These are phyloP conservation scores for Tylopilus sp. DNA, from an alignment of 1,284 basidiomycete species.

Conservation along the genomic window DNA sequence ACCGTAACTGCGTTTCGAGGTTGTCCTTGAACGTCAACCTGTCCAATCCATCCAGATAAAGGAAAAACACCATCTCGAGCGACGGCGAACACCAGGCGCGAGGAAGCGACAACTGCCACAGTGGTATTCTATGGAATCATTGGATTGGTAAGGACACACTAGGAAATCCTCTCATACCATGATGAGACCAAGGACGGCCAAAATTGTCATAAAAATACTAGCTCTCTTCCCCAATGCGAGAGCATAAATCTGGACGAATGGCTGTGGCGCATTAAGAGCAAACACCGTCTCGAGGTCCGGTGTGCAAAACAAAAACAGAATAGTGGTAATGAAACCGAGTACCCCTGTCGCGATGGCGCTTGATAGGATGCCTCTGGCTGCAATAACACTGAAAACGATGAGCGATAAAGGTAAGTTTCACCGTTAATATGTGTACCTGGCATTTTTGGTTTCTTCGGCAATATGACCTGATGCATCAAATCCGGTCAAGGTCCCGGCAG, in stretches of 20 bases:
- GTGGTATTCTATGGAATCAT: slow-evolving; percentile 66
- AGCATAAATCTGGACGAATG: slow-evolving; percentile 83
- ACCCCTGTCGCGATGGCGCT: slow-evolving; percentile 74
- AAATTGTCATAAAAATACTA: slow-evolving; percentile 79
- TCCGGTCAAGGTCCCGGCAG: slow-evolving; percentile 79
- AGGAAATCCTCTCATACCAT: slow-evolving; percentile 48
- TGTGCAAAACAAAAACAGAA: slow-evolving; percentile 84
- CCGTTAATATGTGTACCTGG: slow-evolving; percentile 47
- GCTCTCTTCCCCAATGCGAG: slow-evolving; percentile 75
- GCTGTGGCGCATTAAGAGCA: slow-evolving; percentile 75
- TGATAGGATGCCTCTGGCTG: slow-evolving; percentile 75
- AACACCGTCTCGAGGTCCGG: slow-evolving; percentile 75
- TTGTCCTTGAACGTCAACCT: slow-evolving; percentile 66
- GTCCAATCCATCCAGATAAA: slow-evolving; percentile 74
- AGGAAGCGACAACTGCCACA: slow-evolving; percentile 80
- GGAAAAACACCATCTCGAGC: slow-evolving; percentile 87
- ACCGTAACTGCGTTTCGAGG: slow-evolving; percentile 81
- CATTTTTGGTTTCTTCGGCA: slow-evolving; percentile 87
- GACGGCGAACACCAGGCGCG: slow-evolving; percentile 81
- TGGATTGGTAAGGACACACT: background rate
- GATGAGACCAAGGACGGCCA: slow-evolving; percentile 76
- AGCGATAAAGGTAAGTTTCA: background rate
- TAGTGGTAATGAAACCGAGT: slow-evolving; percentile 71
- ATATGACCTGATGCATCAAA: slow-evolving; percentile 89
- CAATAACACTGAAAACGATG: slow-evolving; percentile 54